Evolutionary conservation across 768 basidiomycete genomes (phyloP).

Genomic region (Suillus brevipes): DNA sequence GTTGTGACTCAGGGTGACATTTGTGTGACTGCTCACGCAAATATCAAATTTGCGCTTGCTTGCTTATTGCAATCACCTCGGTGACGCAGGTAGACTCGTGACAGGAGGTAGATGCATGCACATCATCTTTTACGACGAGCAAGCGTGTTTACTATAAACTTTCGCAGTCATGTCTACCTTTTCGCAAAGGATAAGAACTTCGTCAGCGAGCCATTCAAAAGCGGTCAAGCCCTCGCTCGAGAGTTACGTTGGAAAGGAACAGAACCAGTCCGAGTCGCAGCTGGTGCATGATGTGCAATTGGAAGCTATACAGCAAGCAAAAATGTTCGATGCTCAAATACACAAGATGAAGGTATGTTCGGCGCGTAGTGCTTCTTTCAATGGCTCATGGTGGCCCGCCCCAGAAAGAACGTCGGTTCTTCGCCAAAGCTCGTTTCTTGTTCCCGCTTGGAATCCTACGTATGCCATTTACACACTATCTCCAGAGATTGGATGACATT

Average conservation of each 20-base stretch:
- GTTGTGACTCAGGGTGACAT: no score
- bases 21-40: no score
- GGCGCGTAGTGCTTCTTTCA: background rate
- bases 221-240: slow-evolving; percentile 12
- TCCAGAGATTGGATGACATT: slow-evolving; percentile 5
- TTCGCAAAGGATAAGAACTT: slow-evolving; percentile 34
- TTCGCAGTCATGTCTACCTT: slow-evolving; percentile 16
- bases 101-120: background rate
- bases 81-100: no score
- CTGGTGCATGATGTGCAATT: slow-evolving; percentile 17
- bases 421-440: slow-evolving; percentile 48
- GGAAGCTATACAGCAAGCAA: slow-evolving; percentile 26
- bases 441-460: slow-evolving; percentile 69
- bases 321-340: slow-evolving; percentile 24
- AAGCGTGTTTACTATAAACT: background rate
- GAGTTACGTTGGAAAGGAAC: slow-evolving; percentile 1
- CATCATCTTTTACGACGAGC: background rate
- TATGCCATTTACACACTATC: slow-evolving; percentile 36
- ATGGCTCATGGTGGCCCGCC: background rate
- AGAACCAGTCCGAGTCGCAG: slow-evolving; percentile 4
- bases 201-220: slow-evolving; percentile 17
- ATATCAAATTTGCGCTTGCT: no score
- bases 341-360: slow-evolving; percentile 27
- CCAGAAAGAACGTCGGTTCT: slow-evolving; percentile 21
- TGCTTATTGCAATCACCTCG: background rate